Conservation (phyloP, 2,329 filamentous ascomycete species). For the Calycina herbarum region DNA sequence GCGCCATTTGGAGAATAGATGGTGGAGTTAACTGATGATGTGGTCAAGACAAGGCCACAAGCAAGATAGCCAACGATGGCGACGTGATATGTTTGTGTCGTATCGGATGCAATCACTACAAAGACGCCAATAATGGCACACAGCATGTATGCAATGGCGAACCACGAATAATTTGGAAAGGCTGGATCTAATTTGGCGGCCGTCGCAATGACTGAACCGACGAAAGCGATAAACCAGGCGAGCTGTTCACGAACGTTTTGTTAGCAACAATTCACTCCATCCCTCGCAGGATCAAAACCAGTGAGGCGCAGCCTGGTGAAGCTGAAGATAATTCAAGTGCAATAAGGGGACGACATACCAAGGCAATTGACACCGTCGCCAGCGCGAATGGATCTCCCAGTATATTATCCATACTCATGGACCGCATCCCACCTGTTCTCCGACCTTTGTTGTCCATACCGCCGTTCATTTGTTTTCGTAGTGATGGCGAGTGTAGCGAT, state of each 20-base stretch:
- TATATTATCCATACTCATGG: constrained; percentile 81
- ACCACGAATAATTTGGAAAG: constrained; percentile 92
- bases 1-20: constrained; percentile 75
- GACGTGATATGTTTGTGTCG: constrained; percentile 84
- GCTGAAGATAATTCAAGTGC: too few species aligned
- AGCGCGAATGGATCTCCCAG: constrained; percentile 95
- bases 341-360: constrained; percentile 60
- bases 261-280: constrained; percentile 28
- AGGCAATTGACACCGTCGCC: constrained; percentile 86
- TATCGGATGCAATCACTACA: constrained; percentile 80
- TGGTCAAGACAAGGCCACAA: constrained; percentile 80
- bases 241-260: constrained; percentile 56
- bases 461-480: constrained; percentile 83
- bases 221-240: constrained; percentile 91
- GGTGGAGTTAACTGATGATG: constrained; percentile 80
- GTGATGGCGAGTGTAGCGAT: constrained; percentile 70
- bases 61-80: constrained; percentile 86
- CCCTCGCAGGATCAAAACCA: constrained; percentile 6
- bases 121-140: constrained; percentile 79
- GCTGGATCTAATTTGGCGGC: constrained; percentile 45
- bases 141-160: constrained; percentile 82
- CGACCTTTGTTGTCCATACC: constrained; percentile 55
- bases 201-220: constrained; percentile 76
- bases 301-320: constrained; percentile 14
- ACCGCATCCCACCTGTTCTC: constrained; percentile 51